Base-by-base conservation (phyloP, 441 rosid genomes). In the Corymbia citriodora region DNA sequence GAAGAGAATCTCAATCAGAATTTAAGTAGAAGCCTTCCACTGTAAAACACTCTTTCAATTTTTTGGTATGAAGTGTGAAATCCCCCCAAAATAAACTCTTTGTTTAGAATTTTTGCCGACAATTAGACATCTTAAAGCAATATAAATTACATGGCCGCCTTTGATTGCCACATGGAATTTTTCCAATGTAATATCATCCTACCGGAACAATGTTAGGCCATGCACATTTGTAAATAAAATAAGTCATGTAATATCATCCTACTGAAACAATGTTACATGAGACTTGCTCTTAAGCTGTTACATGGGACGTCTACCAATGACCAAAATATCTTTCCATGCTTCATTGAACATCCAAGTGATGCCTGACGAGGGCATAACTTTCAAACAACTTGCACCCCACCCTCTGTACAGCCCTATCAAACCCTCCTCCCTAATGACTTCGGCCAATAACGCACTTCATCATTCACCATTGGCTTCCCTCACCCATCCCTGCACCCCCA, bases 261-360 rank as follows among this genome's bases (percentile, higher is more conserved):
- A 33, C 33, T 33, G 2, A 33, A 33, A 33, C 33, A 33, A 33
- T 33, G 33, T 33, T 33, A 33, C n/a, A 79, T 3, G 10, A 29
- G n/a, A 79, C 85, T 79, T 21, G 10, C n/a, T 79, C 52, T 79
- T 17, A 3, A 79, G 85, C 52, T 9, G 92, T 92, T 88, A 96
- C 87, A 92, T 29, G 61, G 91, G 87, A 70, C 89, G 94, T 72
- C 92, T 95, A 19, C 95, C 94, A 36, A 87, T 90, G 21, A 97
- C 96, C 55, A 97, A 92, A 82, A 95, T 89, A 87, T 98, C 99
- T 93, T 97, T 98, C 98, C 98, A 97, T 83, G 99, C 99, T 94
- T 98, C 99, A 87, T 97, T 97, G 92, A 97, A 98, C 95, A 95
- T 96, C 99, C 99, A 96, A 90, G 99, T 97, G 95, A 97, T 97